Evolutionary conservation across 371 early-diverging fungal species (phyloP).

Genomic region (Mucor circinelloides): DNA sequence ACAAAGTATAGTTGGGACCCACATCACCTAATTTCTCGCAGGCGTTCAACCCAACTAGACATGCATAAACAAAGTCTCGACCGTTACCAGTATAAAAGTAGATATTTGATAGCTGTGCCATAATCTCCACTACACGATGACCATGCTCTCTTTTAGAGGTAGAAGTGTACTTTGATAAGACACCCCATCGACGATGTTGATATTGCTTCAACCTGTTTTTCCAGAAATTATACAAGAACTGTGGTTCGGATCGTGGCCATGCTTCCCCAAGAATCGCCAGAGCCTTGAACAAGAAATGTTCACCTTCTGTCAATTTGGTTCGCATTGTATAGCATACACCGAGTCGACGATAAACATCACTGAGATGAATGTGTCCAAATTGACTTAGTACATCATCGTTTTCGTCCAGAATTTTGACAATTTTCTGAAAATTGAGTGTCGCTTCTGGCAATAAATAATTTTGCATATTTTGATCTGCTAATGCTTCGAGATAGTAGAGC

Average conservation of each 20-base stretch:
- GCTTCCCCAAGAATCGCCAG: constrained; percentile 39
- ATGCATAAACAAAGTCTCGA: constrained; percentile 41
- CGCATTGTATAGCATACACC: constrained; percentile 58
- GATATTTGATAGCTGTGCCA: constrained; percentile 56
- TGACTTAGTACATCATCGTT: constrained; percentile 33
- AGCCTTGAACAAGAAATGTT: constrained; percentile 45
- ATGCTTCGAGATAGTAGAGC: constrained; percentile 55
- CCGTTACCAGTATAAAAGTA: constrained; percentile 53
- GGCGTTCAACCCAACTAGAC: constrained; percentile 48
- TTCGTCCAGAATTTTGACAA: constrained; percentile 53
- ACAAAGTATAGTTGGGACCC: constrained; percentile 43
- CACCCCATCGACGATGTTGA: constrained; percentile 25
- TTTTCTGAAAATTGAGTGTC: constrained; percentile 44
- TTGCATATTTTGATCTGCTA: constrained; percentile 56
- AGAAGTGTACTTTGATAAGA: background rate
- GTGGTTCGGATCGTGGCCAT: constrained; percentile 39
- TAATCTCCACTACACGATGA: constrained; percentile 46
- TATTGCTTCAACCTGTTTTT: constrained; percentile 28
- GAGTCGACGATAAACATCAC: constrained; percentile 57
- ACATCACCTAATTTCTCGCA: constrained; percentile 46
- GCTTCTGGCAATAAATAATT: constrained; percentile 55
- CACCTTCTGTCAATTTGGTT: constrained; percentile 52
- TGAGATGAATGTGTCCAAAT: constrained; percentile 50
- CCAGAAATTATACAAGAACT: constrained; percentile 38
- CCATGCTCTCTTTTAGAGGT: constrained; percentile 30